Base-by-base conservation (phyloP, 1,284 basidiomycete genomes). In the Trichosporon ovoides region DNA sequence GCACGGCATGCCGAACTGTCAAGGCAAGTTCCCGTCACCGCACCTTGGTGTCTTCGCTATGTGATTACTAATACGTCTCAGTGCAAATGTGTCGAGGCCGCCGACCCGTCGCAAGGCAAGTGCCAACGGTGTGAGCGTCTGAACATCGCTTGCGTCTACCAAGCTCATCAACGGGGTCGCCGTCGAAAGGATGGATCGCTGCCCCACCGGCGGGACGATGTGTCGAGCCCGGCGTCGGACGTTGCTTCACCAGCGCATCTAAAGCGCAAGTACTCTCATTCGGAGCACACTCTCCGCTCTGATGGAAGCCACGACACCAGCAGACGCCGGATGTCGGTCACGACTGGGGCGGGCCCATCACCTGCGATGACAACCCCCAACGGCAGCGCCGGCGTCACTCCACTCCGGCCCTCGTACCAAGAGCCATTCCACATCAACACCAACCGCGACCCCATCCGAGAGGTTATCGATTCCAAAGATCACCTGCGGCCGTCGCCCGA, bases 81-180 rank as follows among this genome's bases (percentile, higher is more conserved):
- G 63, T 62, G 63, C 58, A 65, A 65, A 38, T 65, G 63, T 38
- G 58, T 65, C 28, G 52, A 59, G 24, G 31, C 51, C 18, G 49
- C 52, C n/a, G 58, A 58, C 3, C 49, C 54, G 3, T 31, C 18
- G 9, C 53, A 57, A 18, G 50, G 16, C 7, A 58, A 54, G n/a
- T 65, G 63, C 18, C 59, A 62, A 34, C 56, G 63, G 4, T 65
- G 63, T 34, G 56, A 55, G 20, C 55, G 63, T 6, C 56, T 65
- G 11, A 55, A 57, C 48, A 58, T 65, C 11, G 46, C 38, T 9
- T 65, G 63, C 35, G 58, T 62, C 3, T 62, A 60, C 49, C 56
- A 58, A 20, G 60, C 63, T 1, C 63, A 65, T 37, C 63, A 62
- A 52, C 63, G 63, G 3, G 63, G 63, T 0, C 53, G 63, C 14